A percentile compares a stretch with the other conserved stretches of the same genome.
Conservation (phyloP, 768 basidiomycete species). For the Tremella mesenterica region DNA sequence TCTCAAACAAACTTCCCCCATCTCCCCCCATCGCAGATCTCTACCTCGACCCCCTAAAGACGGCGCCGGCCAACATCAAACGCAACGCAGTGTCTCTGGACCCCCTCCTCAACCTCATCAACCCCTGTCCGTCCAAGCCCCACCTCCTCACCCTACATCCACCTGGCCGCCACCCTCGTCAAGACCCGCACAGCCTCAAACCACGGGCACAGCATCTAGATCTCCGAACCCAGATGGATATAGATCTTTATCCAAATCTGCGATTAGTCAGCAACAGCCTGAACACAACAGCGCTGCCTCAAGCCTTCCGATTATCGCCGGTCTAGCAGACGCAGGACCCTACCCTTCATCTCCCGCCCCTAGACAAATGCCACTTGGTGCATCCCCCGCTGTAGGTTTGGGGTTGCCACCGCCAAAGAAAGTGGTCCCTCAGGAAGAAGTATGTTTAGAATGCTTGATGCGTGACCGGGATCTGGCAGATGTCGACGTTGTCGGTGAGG, state of each 20-base stretch:
- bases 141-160: background rate
- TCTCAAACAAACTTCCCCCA: conserved; percentile 13
- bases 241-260: background rate
- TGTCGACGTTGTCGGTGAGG: conserved; percentile 74
- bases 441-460: conserved; percentile 97
- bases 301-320: conserved; percentile 27
- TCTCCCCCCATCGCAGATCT: conserved; percentile 22
- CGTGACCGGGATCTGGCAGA: conserved; percentile 97
- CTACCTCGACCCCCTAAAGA: conserved; percentile 29
- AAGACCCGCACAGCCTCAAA: background rate
- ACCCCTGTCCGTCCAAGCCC: background rate
- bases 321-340: conserved; percentile 33
- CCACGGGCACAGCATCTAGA: background rate
- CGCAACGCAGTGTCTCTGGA: background rate
- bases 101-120: background rate
- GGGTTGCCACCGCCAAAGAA: conserved; percentile 11
- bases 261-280: background rate
- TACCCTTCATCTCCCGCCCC: conserved; percentile 17
- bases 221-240: background rate
- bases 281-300: conserved; percentile 29
- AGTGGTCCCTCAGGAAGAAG: conserved; percentile 50
- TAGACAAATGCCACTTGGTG: background rate
- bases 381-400: conserved; percentile 2
- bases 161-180: conserved; percentile 1
- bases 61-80: background rate